These are phyloP conservation scores for Ophiostoma angusticollis DNA, from an alignment of 2,329 filamentous ascomycete genomes.

Conservation along the genomic window DNA sequence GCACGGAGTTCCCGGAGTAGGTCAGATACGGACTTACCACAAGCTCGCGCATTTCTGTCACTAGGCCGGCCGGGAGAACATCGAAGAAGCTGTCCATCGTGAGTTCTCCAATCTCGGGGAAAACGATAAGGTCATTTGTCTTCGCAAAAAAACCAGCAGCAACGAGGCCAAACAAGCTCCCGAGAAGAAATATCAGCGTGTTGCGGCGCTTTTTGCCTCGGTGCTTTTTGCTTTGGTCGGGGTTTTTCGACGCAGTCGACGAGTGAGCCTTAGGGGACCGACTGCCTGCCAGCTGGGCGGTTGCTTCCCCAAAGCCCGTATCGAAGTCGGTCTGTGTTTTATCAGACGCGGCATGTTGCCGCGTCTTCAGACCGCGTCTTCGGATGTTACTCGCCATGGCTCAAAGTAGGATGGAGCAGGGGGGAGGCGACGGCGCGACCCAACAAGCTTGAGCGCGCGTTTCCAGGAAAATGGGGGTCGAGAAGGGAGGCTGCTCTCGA, in stretches of 20 bases:
- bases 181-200: slow-evolving; percentile 74
- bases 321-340: not conserved
- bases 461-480: too few species aligned
- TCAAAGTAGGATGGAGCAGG: not conserved
- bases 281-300: not conserved
- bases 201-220: slow-evolving; percentile 60
- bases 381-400: slow-evolving; percentile 5
- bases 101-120: slow-evolving; percentile 56
- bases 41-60: slow-evolving; percentile 75
- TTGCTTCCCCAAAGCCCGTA: not conserved
- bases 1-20: too few species aligned
- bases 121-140: slow-evolving; percentile 76
- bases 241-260: not conserved
- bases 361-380: slow-evolving; percentile 4
- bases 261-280: not conserved
- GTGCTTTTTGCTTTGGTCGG: slow-evolving; percentile 43
- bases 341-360: not conserved
- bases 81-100: slow-evolving; percentile 81
- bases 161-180: slow-evolving; percentile 82
- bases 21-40: slow-evolving; percentile 42
- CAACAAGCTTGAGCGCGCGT: too few species aligned
- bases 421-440: not conserved
- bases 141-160: slow-evolving; percentile 81
- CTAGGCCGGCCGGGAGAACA: slow-evolving; percentile 71
- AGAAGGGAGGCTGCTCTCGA: too few species aligned